Base-by-base conservation (phyloP, 2,329 filamentous ascomycete species). In the Dactylellina parvicollis region DNA sequence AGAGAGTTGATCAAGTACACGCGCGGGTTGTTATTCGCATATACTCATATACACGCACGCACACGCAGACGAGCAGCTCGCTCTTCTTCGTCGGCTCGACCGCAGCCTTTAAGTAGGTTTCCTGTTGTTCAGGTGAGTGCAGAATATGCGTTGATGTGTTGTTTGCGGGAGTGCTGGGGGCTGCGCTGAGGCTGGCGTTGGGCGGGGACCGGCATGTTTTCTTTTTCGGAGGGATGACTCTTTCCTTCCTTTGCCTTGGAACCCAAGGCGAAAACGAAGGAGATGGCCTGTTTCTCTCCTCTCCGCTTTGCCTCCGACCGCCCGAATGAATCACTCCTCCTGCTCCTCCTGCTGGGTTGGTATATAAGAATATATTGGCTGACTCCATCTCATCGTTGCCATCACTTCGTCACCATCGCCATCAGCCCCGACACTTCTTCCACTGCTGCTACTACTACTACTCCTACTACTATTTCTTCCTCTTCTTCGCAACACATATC, bases 301-400 rank as follows among this genome's bases (percentile, higher is more conserved):
- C 59, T 64, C 59, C 57, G 57, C 57, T 64, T 64, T 64, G 59
- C 59, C 59, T 64, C 59, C 59, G 47, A 49, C n/a, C n/a, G n/a
- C n/a, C n/a, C n/a, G n/a, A n/a, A n/a, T 64, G 40, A 22, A 44
- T 44, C 40, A 22, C 40, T 16, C 20, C 22, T 24, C 9, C 40
- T 47, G 28, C 47, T 61, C 44, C 32, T 42, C 7, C 46, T 18
- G 3, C 28, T 18, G 36, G 20, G 24, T 38, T 44, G 36, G 40
- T 40, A 40, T 61, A 61, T 61, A n/a, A n/a, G n/a, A n/a, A 61
- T 50, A 61, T 44, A 52, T 44, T n/a, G 34, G 34, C 47, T 46
- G 55, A 44, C 40, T 52, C 24, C 46, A 52, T 46, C 40, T 49
- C 44, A 49, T 49, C 44, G 16, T 42, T 16, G 8, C 16, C 38